Evolutionary conservation across 202 grass and related monocot genomes (phyloP).

Genomic region (Schoenoplectus tabernaemontani): DNA sequence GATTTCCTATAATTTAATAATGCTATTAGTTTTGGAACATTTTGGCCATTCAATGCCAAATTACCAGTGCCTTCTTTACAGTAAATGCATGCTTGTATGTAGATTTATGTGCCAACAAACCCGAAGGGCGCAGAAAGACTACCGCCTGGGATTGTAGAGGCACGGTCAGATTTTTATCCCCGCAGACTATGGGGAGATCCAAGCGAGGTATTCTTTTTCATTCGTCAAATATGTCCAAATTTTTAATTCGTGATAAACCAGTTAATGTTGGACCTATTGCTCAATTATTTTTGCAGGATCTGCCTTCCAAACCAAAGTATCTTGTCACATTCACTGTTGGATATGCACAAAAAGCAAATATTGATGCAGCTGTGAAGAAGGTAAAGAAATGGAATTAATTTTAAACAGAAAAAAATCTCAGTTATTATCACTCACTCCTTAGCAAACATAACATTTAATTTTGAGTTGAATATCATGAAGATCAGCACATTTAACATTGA

Average conservation of each 20-base stretch:
- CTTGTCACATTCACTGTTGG: slow-evolving; percentile 96
- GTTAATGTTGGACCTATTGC: neutral
- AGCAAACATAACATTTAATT: neutral
- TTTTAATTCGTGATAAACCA: neutral
- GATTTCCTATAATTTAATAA: neutral
- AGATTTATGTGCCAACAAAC: slow-evolving; percentile 6
- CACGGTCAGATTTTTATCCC: slow-evolving; percentile 47
- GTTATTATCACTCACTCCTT: neutral
- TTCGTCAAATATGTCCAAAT: neutral
- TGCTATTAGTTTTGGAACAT: neutral
- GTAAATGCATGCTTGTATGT: slow-evolving; percentile 6
- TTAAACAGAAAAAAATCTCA: slow-evolving; percentile 1
- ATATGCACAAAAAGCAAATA: slow-evolving; percentile 82
- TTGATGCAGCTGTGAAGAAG: slow-evolving; percentile 90
- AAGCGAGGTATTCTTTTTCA: slow-evolving; percentile 20
- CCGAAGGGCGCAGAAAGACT: slow-evolving; percentile 37
- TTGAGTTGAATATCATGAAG: neutral
- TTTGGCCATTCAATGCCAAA: neutral
- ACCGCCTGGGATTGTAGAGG: slow-evolving; percentile 34
- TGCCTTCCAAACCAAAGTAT: slow-evolving; percentile 71
- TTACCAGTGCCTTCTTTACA: neutral
- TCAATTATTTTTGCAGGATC: slow-evolving; percentile 51
- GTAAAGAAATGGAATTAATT: slow-evolving; percentile 36
- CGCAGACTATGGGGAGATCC: slow-evolving; percentile 48
- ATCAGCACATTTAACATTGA: neutral